Percentiles rank a stretch among this genome's conserved stretches.
Conservation (phyloP, 2,329 filamentous ascomycete genomes). For the Acrocalymma vagum region DNA sequence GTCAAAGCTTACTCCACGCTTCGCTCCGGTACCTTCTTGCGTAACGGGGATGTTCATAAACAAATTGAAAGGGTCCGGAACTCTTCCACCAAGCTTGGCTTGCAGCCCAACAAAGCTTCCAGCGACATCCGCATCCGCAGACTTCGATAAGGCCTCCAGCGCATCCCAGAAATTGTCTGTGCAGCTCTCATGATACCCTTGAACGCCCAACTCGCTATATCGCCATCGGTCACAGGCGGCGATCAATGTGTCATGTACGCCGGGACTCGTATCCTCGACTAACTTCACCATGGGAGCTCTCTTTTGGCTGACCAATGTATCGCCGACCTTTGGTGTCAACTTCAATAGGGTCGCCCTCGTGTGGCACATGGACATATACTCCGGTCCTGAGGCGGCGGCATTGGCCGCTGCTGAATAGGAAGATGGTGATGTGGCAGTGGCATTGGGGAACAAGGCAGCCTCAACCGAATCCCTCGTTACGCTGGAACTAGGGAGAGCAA, state of each 20-base stretch:
- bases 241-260: slow-evolving; percentile 45
- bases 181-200: slow-evolving; percentile 44
- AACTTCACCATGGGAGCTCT: slow-evolving; percentile 42
- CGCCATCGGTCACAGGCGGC: slow-evolving; percentile 47
- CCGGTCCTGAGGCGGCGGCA: slow-evolving; percentile 34
- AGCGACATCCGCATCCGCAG: slow-evolving; percentile 16
- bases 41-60: slow-evolving; percentile 57
- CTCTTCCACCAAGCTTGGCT: slow-evolving; percentile 30
- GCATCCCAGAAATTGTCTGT: slow-evolving; percentile 49
- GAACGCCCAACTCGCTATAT: slow-evolving; percentile 41
- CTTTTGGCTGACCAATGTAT: slow-evolving; percentile 43
- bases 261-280: slow-evolving; percentile 42
- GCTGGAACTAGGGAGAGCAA: slow-evolving; percentile 43
- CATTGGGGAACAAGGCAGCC: slow-evolving; percentile 39
- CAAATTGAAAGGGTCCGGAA: slow-evolving; percentile 46
- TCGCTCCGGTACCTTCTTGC: slow-evolving; percentile 48
- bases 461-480: slow-evolving; percentile 28
- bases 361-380: slow-evolving; percentile 48
- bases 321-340: slow-evolving; percentile 36
- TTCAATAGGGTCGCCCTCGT: slow-evolving; percentile 39
- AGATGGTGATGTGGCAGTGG: slow-evolving; percentile 27
- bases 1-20: slow-evolving; percentile 48
- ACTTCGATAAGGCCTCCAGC: slow-evolving; percentile 24
- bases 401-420: slow-evolving; percentile 33
- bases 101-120: slow-evolving; percentile 30